Evolutionary conservation across 1,139 yeast species (phyloP).

Genomic region (Blastobotrys elegans): DNA sequence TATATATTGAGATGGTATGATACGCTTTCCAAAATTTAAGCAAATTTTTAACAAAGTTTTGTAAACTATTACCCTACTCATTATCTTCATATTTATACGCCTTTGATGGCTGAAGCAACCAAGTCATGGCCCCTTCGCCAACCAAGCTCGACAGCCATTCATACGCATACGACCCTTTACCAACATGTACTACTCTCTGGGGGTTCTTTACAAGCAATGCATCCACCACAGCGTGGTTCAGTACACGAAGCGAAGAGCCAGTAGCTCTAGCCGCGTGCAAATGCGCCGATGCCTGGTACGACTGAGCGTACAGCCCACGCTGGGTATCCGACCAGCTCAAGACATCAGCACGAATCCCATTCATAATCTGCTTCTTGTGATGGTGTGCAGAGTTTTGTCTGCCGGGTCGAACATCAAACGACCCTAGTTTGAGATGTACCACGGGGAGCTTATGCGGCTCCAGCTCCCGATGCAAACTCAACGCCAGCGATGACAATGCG

Average conservation of each 20-base stretch:
- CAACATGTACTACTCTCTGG: constrained; percentile 35
- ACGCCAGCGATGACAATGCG: constrained; percentile 36
- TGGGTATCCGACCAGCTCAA: constrained; percentile 39
- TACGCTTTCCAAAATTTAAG: no score
- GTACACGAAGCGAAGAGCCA: constrained; percentile 32
- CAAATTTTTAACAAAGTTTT: no score
- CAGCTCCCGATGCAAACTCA: constrained; percentile 38
- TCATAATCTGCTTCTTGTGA: constrained; percentile 30
- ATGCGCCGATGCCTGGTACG: constrained; percentile 32
- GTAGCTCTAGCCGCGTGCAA: constrained; percentile 31
- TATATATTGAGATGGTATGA: no score
- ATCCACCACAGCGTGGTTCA: constrained; percentile 36
- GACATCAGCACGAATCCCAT: constrained; percentile 37
- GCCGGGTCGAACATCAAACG: constrained; percentile 35
- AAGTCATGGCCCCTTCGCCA: constrained; percentile 35
- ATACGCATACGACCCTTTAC: constrained; percentile 37
- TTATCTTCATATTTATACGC: constrained; percentile 12
- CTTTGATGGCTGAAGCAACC: constrained; percentile 31
- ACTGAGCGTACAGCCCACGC: constrained; percentile 35
- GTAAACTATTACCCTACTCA: no score
- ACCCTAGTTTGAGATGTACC: constrained; percentile 34
- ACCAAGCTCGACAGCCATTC: constrained; percentile 29
- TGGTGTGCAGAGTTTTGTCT: constrained; percentile 10
- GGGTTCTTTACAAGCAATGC: constrained; percentile 31
- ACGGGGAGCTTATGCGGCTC: constrained; percentile 26